These are phyloP conservation scores for Bruguiera gymnorhiza DNA, from an alignment of 345 rosid genomes.

Conservation along the genomic window DNA sequence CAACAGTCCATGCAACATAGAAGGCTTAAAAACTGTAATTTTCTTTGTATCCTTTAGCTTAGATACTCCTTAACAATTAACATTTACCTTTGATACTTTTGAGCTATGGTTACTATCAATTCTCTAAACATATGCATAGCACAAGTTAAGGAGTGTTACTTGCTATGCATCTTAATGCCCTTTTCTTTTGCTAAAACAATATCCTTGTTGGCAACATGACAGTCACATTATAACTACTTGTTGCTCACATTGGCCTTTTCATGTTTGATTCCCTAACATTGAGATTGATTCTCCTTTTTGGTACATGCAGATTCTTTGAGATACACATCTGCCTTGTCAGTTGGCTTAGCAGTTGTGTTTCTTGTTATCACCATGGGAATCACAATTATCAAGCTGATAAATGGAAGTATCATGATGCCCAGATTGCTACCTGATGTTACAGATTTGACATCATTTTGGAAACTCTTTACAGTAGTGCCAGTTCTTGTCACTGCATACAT, in stretches of 20 bases:
- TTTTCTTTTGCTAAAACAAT: neutral
- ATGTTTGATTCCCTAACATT: slow-evolving; percentile 4
- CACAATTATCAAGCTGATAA: slow-evolving; percentile 8
- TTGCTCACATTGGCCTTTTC: neutral
- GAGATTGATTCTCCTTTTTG: slow-evolving; percentile 5
- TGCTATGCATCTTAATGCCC: neutral
- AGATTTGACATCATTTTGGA: slow-evolving; percentile 18
- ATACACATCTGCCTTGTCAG: slow-evolving; percentile 56
- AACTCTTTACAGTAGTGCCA: slow-evolving; percentile 22
- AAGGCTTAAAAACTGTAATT: neutral
- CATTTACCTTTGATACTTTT: too few species aligned
- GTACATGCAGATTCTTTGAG: slow-evolving; percentile 73
- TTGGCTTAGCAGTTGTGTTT: slow-evolving; percentile 25
- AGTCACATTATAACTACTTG: too few species aligned
- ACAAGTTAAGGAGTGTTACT: neutral
- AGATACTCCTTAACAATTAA: too few species aligned
- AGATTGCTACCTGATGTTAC: slow-evolving; percentile 22
- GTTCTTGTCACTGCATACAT: slow-evolving; percentile 27
- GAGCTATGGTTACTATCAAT: too few species aligned
- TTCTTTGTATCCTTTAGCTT: neutral
- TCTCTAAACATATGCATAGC: neutral
- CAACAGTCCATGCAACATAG: neutral
- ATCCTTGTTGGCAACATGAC: too few species aligned
- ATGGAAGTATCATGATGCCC: slow-evolving; percentile 14
- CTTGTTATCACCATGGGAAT: slow-evolving; percentile 21